Conservation (phyloP, 495 filamentous ascomycete genomes). For the Hypoxylon cercidicola region DNA sequence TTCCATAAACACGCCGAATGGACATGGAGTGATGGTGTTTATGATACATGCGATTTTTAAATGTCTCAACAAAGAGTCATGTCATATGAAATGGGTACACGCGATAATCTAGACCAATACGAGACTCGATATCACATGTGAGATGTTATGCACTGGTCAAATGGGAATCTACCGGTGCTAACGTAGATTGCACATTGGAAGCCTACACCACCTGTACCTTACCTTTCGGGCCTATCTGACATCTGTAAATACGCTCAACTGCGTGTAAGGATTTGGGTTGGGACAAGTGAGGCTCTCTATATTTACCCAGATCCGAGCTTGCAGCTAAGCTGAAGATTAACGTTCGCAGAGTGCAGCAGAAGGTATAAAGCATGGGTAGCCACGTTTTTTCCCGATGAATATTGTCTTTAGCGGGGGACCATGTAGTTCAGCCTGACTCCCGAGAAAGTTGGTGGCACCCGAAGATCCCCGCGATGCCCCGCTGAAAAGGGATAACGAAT, state of each 20-base stretch:
- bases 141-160: background rate
- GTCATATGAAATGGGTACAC: background rate
- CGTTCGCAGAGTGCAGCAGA: too few relatives aligned
- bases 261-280: too few relatives aligned
- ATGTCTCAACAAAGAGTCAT: background rate
- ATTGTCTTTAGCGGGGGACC: background rate
- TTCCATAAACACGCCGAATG: background rate
- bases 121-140: background rate
- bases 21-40: too few relatives aligned
- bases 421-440: conserved; percentile 25
- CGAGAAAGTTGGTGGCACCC: conserved; percentile 15
- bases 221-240: background rate
- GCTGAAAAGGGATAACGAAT: conserved; percentile 17
- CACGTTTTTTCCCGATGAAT: background rate
- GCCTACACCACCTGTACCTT: background rate
- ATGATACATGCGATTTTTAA: background rate
- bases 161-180: background rate
- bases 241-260: background rate
- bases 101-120: too few relatives aligned
- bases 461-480: conserved; percentile 33
- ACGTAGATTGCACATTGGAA: too few relatives aligned
- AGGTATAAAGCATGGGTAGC: too few relatives aligned
- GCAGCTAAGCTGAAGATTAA: too few relatives aligned
- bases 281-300: too few relatives aligned
- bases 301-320: too few relatives aligned